phyloP scores from a whole-genome alignment of 805 yeast genomes.

The Candida wancherniae region DNA sequence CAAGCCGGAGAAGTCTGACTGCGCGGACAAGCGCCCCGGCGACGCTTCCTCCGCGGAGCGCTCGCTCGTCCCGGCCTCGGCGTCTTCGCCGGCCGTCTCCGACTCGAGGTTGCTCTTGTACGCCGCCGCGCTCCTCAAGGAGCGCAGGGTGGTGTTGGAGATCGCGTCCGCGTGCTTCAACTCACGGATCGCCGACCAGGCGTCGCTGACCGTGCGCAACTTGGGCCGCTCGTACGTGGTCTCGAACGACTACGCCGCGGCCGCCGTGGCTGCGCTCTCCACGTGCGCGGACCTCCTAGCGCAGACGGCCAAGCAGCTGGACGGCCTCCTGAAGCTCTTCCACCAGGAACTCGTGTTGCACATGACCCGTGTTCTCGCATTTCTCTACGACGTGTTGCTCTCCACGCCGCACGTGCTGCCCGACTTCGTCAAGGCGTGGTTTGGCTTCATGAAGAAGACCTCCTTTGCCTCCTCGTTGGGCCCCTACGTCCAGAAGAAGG shows the following conservation, averaged over 20 bases:
- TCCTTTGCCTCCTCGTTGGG: slow-evolving; percentile 24
- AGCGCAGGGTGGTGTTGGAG: slow-evolving; percentile 47
- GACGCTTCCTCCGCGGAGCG: slow-evolving; percentile 4
- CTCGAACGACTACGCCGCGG: slow-evolving; percentile 3
- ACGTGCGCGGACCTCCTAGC: too few relatives aligned
- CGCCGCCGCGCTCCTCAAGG: slow-evolving; percentile 41
- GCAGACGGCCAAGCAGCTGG: neutral
- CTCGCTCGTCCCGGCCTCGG: neutral
- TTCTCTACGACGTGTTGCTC: slow-evolving; percentile 35
- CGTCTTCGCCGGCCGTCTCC: neutral
- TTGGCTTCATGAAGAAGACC: slow-evolving; percentile 40
- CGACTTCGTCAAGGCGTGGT: slow-evolving; percentile 47
- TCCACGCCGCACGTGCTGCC: slow-evolving; percentile 30
- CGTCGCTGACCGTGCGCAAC: slow-evolving; percentile 27
- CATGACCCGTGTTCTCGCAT: slow-evolving; percentile 32
- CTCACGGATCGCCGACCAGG: slow-evolving; percentile 13
- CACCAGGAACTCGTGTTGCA: slow-evolving; percentile 28
- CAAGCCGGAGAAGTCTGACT: slow-evolving; percentile 22
- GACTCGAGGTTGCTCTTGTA: slow-evolving; percentile 29
- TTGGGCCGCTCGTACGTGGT: slow-evolving; percentile 25
- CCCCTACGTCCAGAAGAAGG: slow-evolving; percentile 22
- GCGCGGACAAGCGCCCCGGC: too few relatives aligned
- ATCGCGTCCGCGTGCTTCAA: slow-evolving; percentile 30
- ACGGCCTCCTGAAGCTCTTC: slow-evolving; percentile 9
- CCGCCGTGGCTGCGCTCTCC: slow-evolving; percentile 6